Conservation (phyloP, 768 basidiomycete species). For the Hemileccinum rubropunctum region DNA sequence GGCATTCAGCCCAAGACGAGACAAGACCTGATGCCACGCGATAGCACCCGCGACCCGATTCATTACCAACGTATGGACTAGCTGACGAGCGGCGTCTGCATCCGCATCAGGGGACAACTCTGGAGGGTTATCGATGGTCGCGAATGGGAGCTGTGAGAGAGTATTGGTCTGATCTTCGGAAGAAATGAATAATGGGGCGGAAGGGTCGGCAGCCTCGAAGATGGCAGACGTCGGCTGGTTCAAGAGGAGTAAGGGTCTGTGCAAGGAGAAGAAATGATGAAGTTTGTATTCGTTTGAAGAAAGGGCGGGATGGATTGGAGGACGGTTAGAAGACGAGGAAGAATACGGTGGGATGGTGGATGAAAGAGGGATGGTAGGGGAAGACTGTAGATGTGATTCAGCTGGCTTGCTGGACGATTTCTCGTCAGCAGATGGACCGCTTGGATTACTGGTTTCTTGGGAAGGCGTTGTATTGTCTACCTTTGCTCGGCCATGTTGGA, state of each 20-base stretch:
- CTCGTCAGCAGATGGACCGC: slow-evolving; percentile 28
- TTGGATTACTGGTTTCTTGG: slow-evolving; percentile 28
- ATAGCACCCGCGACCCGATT: slow-evolving; percentile 58
- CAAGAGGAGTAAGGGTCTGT: slow-evolving; percentile 74
- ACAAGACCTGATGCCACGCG: slow-evolving; percentile 68
- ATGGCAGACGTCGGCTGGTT: slow-evolving; percentile 58
- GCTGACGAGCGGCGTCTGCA: slow-evolving; percentile 74
- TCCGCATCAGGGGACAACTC: slow-evolving; percentile 66
- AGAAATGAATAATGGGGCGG: slow-evolving; percentile 17
- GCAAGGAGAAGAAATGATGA: slow-evolving; percentile 82
- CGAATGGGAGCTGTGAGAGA: slow-evolving; percentile 24
- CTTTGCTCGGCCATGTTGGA: slow-evolving; percentile 38
- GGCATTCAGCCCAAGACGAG: slow-evolving; percentile 59
- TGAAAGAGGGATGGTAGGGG: slow-evolving; percentile 10
- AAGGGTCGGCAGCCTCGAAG: slow-evolving; percentile 36
- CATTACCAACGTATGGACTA: slow-evolving; percentile 73
- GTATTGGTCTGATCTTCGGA: slow-evolving; percentile 23
- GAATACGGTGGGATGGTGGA: slow-evolving; percentile 10
- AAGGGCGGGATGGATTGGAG: slow-evolving; percentile 51
- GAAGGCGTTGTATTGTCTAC: slow-evolving; percentile 39
- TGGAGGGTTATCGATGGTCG: slow-evolving; percentile 41
- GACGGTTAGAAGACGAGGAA: slow-evolving; percentile 3
- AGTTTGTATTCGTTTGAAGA: slow-evolving; percentile 70
- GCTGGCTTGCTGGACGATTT: slow-evolving; percentile 24
- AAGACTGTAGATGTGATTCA: slow-evolving; percentile 19